Evolutionary conservation across 257 asterid genomes (phyloP), one percentile per base, ranked within the genome.

Genomic region (Rehmannia glutinosa): DNA sequence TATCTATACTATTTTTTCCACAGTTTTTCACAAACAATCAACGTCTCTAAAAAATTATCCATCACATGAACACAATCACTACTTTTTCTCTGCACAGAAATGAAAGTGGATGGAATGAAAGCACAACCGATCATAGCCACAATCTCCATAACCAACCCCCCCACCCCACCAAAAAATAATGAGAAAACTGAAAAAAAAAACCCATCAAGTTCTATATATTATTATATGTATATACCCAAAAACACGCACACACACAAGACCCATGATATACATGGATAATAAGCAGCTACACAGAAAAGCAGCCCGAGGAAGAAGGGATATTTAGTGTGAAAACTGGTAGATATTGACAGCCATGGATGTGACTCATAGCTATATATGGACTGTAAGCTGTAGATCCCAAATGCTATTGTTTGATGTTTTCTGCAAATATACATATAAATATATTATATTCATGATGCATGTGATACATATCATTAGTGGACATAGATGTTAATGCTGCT

Each of bases 331-430:
- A 45, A 35, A 42, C 42, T 39, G 49, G 19, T 27, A 24, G 68
- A 66, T 6, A 49, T 55, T 64, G 73, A 58, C 73, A 70, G 60
- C 60, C 59, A 58, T 39, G 55, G 60, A 64, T 56, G 69, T 70
- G 75, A 75, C 80, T n/a, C 13, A 27, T 64, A n/a, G 52, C 27
- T 32, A 41, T 23, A 7, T 16, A 4, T 49, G 6, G 61, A 65
- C 19, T 46, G 11, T 50, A 20, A 45, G 11, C 13, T 8, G 24
- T 64, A 25, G 23, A 23, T 73, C 54, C 68, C 38, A 66, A 65
- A 58, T 67, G 47, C 38, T 45, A 17, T 13, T 73, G 27, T 50
- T 59, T 58, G 64, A 33, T 55, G 62, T 68, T 27, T 47, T 54
- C 17, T 50, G 41, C 66, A 56, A 56, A 16, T 50, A 27, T 57